Evolutionary conservation across 164 flowering plant genomes (phyloP).

Genomic region (Santalum album): DNA sequence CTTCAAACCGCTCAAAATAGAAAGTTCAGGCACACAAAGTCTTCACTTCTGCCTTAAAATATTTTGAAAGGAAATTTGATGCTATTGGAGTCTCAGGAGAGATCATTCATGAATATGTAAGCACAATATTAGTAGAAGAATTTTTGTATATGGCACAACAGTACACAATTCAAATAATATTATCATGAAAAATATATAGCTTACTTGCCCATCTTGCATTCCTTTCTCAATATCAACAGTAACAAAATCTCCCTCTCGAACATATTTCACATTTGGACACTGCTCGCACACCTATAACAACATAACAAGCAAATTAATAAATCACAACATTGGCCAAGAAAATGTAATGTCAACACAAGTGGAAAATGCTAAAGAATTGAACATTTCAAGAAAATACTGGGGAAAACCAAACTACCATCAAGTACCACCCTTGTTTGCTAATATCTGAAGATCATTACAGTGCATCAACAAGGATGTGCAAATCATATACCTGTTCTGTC

Average conservation of each 20-base stretch:
- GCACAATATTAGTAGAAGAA: no score
- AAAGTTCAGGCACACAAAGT: no score
- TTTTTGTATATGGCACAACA: no score
- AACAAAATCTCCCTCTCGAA: slow-evolving; percentile 73
- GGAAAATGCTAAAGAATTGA: background rate
- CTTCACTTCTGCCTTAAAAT: no score
- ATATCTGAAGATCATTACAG: no score
- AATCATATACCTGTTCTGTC: slow-evolving; percentile 82
- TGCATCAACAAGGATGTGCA: background rate
- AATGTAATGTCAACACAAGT: background rate
- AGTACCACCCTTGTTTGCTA: no score
- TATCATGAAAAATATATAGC: slow-evolving; percentile 13
- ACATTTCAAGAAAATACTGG: background rate
- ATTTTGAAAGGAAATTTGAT: no score
- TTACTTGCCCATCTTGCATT: slow-evolving; percentile 96
- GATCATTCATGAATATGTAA: background rate
- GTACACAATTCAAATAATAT: background rate
- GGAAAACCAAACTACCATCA: no score
- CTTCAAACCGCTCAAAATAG: no score
- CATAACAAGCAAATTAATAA: background rate
- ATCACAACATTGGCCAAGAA: background rate
- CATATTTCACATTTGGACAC: slow-evolving; percentile 92
- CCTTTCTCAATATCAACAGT: slow-evolving; percentile 99
- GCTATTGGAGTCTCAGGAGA: background rate
- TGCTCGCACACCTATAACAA: slow-evolving; percentile 79